Percentiles rank a stretch among this genome's conserved stretches.
These are phyloP conservation scores for Williopsis jadinii DNA, from an alignment of 1,139 yeast species.

Conservation along the genomic window DNA sequence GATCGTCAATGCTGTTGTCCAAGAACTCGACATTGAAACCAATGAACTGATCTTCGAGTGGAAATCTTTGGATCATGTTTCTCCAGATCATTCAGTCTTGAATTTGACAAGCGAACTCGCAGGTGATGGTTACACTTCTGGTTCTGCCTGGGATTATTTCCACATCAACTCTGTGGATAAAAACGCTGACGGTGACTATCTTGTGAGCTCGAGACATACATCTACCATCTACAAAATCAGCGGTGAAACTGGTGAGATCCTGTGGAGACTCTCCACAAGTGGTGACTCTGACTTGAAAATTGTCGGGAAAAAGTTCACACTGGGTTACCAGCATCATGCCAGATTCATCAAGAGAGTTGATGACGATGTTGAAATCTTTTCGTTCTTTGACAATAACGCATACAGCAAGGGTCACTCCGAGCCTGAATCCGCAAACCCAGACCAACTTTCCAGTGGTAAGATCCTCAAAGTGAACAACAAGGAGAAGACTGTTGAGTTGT, in stretches of 20 bases:
- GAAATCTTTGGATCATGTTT: conserved; percentile 32
- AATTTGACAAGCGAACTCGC: conserved; percentile 21
- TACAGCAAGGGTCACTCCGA: conserved; percentile 30
- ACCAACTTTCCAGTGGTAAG: conserved; percentile 29
- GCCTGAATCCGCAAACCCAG: conserved; percentile 24
- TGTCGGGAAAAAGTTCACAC: background rate
- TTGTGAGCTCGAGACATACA: conserved; percentile 31
- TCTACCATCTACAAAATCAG: background rate
- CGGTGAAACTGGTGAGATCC: background rate
- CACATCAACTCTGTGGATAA: conserved; percentile 37
- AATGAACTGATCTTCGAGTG: conserved; percentile 34
- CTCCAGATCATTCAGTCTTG: conserved; percentile 28
- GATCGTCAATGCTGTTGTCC: background rate
- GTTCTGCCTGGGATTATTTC: conserved; percentile 37
- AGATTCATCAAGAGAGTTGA: conserved; percentile 26
- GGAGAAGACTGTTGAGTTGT: conserved; percentile 26
- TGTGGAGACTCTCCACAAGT: background rate
- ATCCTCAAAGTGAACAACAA: conserved; percentile 29
- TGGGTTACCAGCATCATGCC: conserved; percentile 32
- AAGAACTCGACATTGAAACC: background rate
- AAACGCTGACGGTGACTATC: conserved; percentile 31
- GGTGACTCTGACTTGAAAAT: background rate
- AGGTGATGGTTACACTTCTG: conserved; percentile 29
- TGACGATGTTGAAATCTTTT: conserved; percentile 25
- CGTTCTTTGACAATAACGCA: conserved; percentile 34